Percentiles rank a stretch among this genome's conserved stretches.
Evolutionary conservation across 768 basidiomycete species (phyloP).

Genomic region (Boletus patriciae): DNA sequence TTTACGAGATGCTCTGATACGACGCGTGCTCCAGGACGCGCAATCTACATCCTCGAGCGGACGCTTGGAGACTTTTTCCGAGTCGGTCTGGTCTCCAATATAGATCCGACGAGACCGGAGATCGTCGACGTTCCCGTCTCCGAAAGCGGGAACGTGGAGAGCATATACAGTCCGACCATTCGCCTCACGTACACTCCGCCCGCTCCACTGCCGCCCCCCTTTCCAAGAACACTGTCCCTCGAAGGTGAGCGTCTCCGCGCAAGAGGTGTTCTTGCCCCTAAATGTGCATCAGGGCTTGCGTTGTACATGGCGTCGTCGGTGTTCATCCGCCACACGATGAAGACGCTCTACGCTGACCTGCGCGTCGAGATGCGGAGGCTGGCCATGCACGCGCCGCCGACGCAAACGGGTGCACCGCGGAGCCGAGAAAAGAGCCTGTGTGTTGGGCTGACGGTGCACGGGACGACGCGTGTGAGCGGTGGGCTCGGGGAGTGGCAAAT

Average conservation of each 20-base stretch:
- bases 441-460: constrained; percentile 55
- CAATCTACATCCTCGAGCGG: constrained; percentile 62
- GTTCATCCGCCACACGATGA: constrained; percentile 71
- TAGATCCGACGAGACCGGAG: constrained; percentile 47
- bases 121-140: constrained; percentile 23
- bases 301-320: constrained; percentile 70
- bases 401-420: background rate
- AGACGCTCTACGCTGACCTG: constrained; percentile 70
- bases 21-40: constrained; percentile 53
- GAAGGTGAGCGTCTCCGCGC: constrained; percentile 52
- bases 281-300: constrained; percentile 53
- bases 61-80: constrained; percentile 75
- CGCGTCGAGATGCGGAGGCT: constrained; percentile 55
- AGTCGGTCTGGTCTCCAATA: constrained; percentile 57
- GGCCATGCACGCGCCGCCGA: constrained; percentile 32
- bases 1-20: constrained; percentile 31
- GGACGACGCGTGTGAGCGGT: constrained; percentile 63
- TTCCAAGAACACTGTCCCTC: constrained; percentile 65
- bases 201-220: constrained; percentile 59
- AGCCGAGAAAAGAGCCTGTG: constrained; percentile 58
- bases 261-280: background rate
- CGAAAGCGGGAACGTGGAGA: constrained; percentile 40
- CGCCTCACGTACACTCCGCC: constrained; percentile 71
- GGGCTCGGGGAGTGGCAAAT: constrained; percentile 68
- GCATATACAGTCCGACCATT: constrained; percentile 61